These are phyloP conservation scores for Setaria viridis DNA, from an alignment of 202 grass and related monocot genomes.

Conservation along the genomic window DNA sequence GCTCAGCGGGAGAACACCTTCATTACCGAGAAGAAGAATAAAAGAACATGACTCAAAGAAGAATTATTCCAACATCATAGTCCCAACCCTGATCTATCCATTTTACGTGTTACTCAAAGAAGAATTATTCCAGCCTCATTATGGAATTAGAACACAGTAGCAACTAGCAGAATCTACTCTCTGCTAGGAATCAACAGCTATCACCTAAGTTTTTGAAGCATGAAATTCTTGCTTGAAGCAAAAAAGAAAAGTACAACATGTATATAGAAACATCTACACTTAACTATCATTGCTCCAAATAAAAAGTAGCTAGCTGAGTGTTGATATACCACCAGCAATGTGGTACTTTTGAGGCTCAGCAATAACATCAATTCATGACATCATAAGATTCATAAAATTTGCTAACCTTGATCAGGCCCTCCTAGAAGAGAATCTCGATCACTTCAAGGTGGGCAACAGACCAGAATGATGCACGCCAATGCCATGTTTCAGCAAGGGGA, in stretches of 20 bases:
- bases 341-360: neutral
- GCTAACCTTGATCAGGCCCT: constrained; percentile 93
- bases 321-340: constrained; percentile 21
- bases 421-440: constrained; percentile 98
- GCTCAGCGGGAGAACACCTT: neutral
- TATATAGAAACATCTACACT: neutral
- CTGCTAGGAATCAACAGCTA: neutral
- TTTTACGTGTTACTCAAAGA: neutral
- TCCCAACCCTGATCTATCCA: neutral
- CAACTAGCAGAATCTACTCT: constrained; percentile 25
- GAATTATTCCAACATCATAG: no score
- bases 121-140: neutral
- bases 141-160: constrained; percentile 7
- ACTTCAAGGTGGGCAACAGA: constrained; percentile 93
- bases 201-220: constrained; percentile 15
- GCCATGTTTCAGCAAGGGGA: constrained; percentile 90
- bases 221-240: neutral
- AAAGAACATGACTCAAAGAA: neutral
- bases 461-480: constrained; percentile 98
- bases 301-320: neutral
- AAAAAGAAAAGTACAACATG: neutral
- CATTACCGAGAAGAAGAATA: neutral
- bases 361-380: neutral
- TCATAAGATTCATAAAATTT: neutral
- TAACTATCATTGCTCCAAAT: constrained; percentile 19